A percentile compares a stretch with the other conserved stretches of the same genome.
Evolutionary conservation across 192 early-diverging fungal genomes (phyloP).

Genomic region (Umbelopsis sp.): DNA sequence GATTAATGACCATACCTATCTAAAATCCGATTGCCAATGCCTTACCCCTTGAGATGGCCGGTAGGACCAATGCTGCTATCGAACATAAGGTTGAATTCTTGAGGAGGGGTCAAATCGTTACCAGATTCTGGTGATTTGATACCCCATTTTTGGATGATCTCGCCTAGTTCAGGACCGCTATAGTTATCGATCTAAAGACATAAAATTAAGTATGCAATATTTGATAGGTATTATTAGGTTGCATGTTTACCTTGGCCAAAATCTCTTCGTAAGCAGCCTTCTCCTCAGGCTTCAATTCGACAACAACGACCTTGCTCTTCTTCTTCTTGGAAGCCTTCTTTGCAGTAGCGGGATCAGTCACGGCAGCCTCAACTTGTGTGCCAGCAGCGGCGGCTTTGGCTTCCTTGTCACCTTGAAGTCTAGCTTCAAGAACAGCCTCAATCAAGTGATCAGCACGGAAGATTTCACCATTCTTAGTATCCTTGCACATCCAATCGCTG

Average conservation of each 20-base stretch:
- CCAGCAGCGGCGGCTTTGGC: conserved; percentile 60
- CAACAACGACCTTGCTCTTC: conserved; percentile 69
- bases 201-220: neutral
- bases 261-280: conserved; percentile 80
- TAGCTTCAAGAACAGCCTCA: conserved; percentile 88
- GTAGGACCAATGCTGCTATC: conserved; percentile 97
- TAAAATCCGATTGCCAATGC: neutral
- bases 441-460: conserved; percentile 98
- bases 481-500: conserved; percentile 98
- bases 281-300: conserved; percentile 62
- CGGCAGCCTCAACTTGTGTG: conserved; percentile 22
- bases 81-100: conserved; percentile 99
- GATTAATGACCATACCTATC: conserved; percentile 13
- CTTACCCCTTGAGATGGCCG: conserved; percentile 85
- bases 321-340: conserved; percentile 64
- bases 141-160: conserved; percentile 80
- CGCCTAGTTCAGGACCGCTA: conserved; percentile 79
- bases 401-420: conserved; percentile 84
- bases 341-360: conserved; percentile 27
- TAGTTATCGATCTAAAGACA: conserved; percentile 89
- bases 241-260: conserved; percentile 72
- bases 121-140: conserved; percentile 92
- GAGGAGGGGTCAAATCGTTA: conserved; percentile 88
- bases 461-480: conserved; percentile 89
- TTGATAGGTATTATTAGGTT: no score